Base-by-base conservation (phyloP, 2,329 filamentous ascomycete species). In the Thyridium curvatum region DNA sequence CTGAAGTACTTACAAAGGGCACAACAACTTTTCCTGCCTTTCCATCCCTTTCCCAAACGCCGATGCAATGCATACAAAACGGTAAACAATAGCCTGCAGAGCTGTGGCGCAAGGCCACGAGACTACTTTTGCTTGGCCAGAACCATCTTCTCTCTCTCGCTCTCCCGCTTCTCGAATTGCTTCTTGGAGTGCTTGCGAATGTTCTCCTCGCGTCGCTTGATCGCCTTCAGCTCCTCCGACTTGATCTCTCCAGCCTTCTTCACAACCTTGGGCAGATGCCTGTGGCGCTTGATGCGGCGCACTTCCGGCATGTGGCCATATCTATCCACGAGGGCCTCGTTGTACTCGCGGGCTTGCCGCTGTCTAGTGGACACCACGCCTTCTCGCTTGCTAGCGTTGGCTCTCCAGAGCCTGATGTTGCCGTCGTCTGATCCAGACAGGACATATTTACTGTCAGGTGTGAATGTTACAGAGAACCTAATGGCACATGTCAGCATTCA, bases 181-280 rank as follows among this genome's bases (percentile, higher is more conserved):
- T 93, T 91, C 70, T 84, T 88, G 42, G 80, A 84, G 62, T 98
- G 91, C 61, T 86, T 88, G 49, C 93, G 77, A 64, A 94, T 86
- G 58, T 98, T 98, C 71, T 98, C 93, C 55, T 95, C 86, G 51
- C 82, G 82, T 52, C 87, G 74, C 79, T 94, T 95, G 60, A 96
- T 85, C 28, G 86, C 78, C 62, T 80, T 81, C 52, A 96, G 62
- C 62, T 97, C 93, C 56, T 94, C 88, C 41, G 69, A 68, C 79
- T 98, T 98, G 66, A 97, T 97, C 70, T 95, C 86, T 35, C 76
- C 81, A 4, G 91, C 91, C 77, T 96, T 97, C 82, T 95, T 96
- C 49, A 97, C 80, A 41, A 89, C 80, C 71, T 89, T 87, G 15
- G 93, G 93, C 45, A 96, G 67, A 64, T 97, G 93, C 46, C 93